A percentile compares a stretch with the other conserved stretches of the same genome.
Conservation (phyloP, 192 early-diverging fungal genomes). For the Polychytrium aggregatum region DNA sequence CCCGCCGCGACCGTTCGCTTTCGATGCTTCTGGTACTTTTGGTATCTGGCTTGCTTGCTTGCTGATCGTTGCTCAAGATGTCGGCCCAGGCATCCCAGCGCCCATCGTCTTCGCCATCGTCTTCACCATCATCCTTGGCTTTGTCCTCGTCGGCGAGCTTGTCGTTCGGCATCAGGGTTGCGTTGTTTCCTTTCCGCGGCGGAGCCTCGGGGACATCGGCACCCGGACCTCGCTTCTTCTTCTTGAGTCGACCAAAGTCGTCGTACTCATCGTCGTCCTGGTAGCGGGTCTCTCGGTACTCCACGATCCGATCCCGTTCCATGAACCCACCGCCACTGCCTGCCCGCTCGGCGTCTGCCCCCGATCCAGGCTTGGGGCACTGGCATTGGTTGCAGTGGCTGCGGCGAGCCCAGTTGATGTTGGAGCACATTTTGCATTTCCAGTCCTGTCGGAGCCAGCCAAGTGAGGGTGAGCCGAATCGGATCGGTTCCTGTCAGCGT, state of each 20-base stretch:
- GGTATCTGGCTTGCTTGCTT: neutral
- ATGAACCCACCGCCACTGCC: conserved; percentile 28
- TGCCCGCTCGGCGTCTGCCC: conserved; percentile 18
- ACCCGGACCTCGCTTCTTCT: conserved; percentile 14
- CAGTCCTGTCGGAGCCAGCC: conserved; percentile 26
- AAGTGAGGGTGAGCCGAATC: no score
- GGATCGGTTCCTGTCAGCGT: no score
- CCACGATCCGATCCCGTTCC: conserved; percentile 21
- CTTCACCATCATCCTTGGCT: conserved; percentile 17
- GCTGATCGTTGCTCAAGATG: conserved; percentile 19
- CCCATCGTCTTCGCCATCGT: conserved; percentile 28
- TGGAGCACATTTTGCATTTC: conserved; percentile 24
- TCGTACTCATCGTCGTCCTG: conserved; percentile 27
- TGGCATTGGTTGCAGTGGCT: conserved; percentile 27
- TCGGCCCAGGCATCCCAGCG: conserved; percentile 33
- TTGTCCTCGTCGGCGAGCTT: neutral
- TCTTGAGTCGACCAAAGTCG: conserved; percentile 34
- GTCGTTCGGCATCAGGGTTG: neutral
- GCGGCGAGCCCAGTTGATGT: conserved; percentile 29
- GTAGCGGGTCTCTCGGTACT: conserved; percentile 26
- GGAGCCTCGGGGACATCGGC: neutral
- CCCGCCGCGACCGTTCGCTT: no score
- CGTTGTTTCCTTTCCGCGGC: conserved; percentile 4
- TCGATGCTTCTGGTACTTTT: no score
- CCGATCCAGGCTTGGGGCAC: conserved; percentile 22